These are phyloP conservation scores for Aquanectria penicillioides DNA, from an alignment of 2,329 filamentous ascomycete genomes.

Conservation along the genomic window DNA sequence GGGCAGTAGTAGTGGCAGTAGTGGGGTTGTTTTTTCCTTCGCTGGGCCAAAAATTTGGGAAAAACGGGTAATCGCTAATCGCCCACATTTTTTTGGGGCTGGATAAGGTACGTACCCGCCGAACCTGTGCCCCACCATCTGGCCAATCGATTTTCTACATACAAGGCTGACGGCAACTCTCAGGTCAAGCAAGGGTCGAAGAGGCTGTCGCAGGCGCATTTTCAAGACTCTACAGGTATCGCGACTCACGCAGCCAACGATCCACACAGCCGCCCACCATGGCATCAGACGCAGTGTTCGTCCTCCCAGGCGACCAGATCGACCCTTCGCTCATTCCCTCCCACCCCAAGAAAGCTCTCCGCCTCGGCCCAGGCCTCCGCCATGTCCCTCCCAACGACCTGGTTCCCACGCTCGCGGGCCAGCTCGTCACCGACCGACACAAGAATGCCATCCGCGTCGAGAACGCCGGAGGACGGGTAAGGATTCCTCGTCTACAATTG, in stretches of 20 bases:
- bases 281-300: constrained; percentile 67
- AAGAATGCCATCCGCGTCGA: constrained; percentile 86
- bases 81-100: constrained; percentile 32
- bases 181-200: too few species aligned
- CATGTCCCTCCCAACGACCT: constrained; percentile 82
- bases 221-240: background rate
- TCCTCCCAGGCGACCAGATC: constrained; percentile 85
- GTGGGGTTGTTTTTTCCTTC: constrained; percentile 42
- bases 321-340: constrained; percentile 73
- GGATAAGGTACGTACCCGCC: constrained; percentile 31
- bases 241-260: background rate
- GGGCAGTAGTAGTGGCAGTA: constrained; percentile 30
- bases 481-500: constrained; percentile 37
- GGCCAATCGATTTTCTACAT: constrained; percentile 22
- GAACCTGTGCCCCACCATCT: constrained; percentile 21
- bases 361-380: constrained; percentile 84
- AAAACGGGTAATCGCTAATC: constrained; percentile 41
- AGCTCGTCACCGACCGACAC: constrained; percentile 72
- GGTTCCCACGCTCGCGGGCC: constrained; percentile 73
- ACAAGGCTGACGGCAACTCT: too few species aligned
- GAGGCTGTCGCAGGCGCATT: constrained; percentile 27
- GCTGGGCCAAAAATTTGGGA: constrained; percentile 30
- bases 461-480: constrained; percentile 73
- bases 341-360: constrained; percentile 75
- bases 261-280: constrained; percentile 51